phyloP scores from a whole-genome alignment of 371 early-diverging fungal genomes.

The Saksenaea vasiformis region DNA sequence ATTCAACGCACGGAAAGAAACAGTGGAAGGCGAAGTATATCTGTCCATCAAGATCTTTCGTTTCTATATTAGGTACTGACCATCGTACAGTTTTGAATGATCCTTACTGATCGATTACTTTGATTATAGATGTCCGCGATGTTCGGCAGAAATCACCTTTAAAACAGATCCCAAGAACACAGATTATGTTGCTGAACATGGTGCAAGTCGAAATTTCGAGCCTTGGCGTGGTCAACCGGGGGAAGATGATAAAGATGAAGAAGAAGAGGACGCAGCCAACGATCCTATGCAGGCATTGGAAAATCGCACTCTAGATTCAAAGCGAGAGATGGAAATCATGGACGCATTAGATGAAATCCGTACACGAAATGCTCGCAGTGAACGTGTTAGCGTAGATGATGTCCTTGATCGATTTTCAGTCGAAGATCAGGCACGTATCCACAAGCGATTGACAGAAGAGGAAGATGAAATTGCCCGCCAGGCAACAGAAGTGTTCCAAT shows the following conservation, averaged over 20 bases:
- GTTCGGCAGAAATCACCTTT: constrained; percentile 95
- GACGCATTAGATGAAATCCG: constrained; percentile 95
- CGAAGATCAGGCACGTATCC: constrained; percentile 42
- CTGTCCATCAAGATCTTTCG: constrained; percentile 88
- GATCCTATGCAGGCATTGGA: constrained; percentile 95
- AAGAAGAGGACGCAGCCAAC: constrained; percentile 78
- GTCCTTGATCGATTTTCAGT: constrained; percentile 56
- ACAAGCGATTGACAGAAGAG: constrained; percentile 44
- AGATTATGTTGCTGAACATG: constrained; percentile 94
- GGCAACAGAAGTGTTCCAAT: constrained; percentile 67
- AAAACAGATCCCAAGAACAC: constrained; percentile 97
- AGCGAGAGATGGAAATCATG: constrained; percentile 95
- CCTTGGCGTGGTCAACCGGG: constrained; percentile 86
- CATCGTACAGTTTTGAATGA: neutral
- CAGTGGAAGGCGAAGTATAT: constrained; percentile 82
- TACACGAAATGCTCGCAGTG: constrained; percentile 81
- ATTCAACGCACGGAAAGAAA: constrained; percentile 96
- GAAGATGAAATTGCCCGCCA: constrained; percentile 72
- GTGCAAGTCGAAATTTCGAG: constrained; percentile 95
- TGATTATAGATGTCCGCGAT: constrained; percentile 81
- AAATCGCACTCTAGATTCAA: constrained; percentile 89
- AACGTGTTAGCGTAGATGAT: constrained; percentile 72
- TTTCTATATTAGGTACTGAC: constrained; percentile 81
- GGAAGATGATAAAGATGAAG: constrained; percentile 62
- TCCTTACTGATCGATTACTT: neutral